phyloP scores from a whole-genome alignment of 129 eudicot species.

The Chrysanthemum seticuspe region DNA sequence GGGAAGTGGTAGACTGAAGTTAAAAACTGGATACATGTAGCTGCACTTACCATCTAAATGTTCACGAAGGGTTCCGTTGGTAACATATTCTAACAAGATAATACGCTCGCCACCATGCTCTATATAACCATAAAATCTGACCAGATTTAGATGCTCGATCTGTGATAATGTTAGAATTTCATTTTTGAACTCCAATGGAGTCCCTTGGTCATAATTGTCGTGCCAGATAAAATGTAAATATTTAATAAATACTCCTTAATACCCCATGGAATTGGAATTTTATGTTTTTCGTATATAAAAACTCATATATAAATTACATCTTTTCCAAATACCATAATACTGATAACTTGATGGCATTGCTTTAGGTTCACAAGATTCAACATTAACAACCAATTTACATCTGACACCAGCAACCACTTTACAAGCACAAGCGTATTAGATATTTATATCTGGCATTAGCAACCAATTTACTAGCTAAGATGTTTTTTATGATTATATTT shows the following conservation, averaged over 20 bases:
- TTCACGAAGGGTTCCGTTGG: conserved; percentile 81
- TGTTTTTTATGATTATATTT: too few species aligned
- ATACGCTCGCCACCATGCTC: conserved; percentile 68
- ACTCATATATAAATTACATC: neutral
- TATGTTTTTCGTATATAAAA: neutral
- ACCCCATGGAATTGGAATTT: neutral
- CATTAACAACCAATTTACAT: too few species aligned
- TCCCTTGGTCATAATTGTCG: conserved; percentile 44
- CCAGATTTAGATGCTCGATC: conserved; percentile 84
- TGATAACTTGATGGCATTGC: too few species aligned
- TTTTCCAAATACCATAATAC: too few species aligned
- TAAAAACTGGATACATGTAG: neutral
- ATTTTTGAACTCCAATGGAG: conserved; percentile 59
- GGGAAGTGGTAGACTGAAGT: neutral
- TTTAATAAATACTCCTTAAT: conserved; percentile 6
- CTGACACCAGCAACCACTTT: too few species aligned
- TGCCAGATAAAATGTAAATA: conserved; percentile 31
- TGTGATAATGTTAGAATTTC: conserved; percentile 67
- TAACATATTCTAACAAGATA: conserved; percentile 61
- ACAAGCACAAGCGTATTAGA: too few species aligned
- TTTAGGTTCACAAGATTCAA: too few species aligned
- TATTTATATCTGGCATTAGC: too few species aligned
- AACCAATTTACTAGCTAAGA: too few species aligned
- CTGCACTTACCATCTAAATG: conserved; percentile 73
- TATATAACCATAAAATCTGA: conserved; percentile 59